Evolutionary conservation across 805 yeast genomes (phyloP).

Genomic region (Barnettozyma vustinii): DNA sequence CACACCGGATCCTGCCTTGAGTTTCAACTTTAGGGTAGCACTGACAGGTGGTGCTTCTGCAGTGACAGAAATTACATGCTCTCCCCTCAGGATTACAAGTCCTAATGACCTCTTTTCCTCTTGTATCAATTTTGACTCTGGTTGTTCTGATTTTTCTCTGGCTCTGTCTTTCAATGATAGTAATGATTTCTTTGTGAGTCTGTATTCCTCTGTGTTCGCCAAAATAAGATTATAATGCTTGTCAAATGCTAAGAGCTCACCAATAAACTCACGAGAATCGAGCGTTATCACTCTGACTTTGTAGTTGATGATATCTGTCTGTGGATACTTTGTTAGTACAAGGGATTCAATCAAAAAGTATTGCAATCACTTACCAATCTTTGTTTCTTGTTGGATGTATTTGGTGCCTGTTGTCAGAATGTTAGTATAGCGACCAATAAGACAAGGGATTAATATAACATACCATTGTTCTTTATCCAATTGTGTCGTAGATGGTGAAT

Average conservation of each 20-base stretch:
- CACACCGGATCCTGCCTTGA: conserved; percentile 26
- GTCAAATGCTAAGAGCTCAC: conserved; percentile 83
- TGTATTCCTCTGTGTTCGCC: conserved; percentile 76
- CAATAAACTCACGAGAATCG: conserved; percentile 77
- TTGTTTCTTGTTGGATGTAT: conserved; percentile 34
- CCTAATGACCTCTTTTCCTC: conserved; percentile 79
- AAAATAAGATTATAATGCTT: conserved; percentile 83
- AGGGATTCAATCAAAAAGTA: background rate
- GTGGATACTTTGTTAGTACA: conserved; percentile 3
- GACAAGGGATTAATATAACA: background rate
- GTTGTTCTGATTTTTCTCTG: conserved; percentile 27
- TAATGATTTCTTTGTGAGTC: conserved; percentile 60
- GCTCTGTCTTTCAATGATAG: conserved; percentile 31
- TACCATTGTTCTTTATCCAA: conserved; percentile 6
- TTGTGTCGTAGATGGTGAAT: background rate
- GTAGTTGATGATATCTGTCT: conserved; percentile 63
- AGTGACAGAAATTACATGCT: conserved; percentile 59
- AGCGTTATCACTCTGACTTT: conserved; percentile 65
- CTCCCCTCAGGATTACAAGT: conserved; percentile 81
- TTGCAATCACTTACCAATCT: conserved; percentile 33
- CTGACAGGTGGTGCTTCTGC: conserved; percentile 29
- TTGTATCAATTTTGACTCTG: conserved; percentile 33
- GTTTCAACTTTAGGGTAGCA: conserved; percentile 19
- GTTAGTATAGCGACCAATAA: conserved; percentile 6
- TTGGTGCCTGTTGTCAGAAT: conserved; percentile 14